Evolutionary conservation across 1,139 yeast genomes (phyloP).

Genomic region (Zygosaccharomyces sapae): DNA sequence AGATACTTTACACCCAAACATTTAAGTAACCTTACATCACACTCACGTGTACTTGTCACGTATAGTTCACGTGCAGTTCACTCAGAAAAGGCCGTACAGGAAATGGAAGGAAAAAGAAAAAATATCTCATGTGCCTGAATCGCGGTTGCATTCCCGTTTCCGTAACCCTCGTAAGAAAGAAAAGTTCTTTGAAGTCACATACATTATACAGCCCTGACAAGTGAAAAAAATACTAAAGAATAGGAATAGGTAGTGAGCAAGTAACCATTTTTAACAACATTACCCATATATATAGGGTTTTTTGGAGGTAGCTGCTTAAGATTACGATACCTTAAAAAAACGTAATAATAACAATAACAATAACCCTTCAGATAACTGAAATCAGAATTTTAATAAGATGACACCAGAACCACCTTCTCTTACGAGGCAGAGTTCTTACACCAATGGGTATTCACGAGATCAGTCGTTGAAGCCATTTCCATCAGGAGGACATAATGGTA

Average conservation of each 20-base stretch:
- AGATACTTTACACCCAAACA: not conserved
- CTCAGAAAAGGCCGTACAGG: too few relatives aligned
- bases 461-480: slow-evolving; percentile 16
- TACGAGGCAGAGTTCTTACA: slow-evolving; percentile 6
- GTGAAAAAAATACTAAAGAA: too few relatives aligned
- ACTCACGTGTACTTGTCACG: not conserved
- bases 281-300: too few relatives aligned
- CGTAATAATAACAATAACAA: not conserved
- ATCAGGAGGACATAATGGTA: slow-evolving; percentile 11
- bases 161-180: not conserved
- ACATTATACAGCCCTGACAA: too few relatives aligned
- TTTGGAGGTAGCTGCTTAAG: too few relatives aligned
- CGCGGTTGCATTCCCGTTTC: slow-evolving; percentile 6
- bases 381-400: not conserved
- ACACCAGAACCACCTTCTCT: slow-evolving; percentile 6
- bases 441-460: slow-evolving; percentile 11
- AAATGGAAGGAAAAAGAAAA: not conserved
- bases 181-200: too few relatives aligned
- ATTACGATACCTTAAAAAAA: too few relatives aligned
- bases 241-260: too few relatives aligned
- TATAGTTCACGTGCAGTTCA: too few relatives aligned
- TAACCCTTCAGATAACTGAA: too few relatives aligned
- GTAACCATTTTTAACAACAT: too few relatives aligned
- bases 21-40: not conserved
- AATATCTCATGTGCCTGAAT: not conserved